phyloP scores from a whole-genome alignment of 495 filamentous ascomycete species.

The Talaromyces wortmannii region DNA sequence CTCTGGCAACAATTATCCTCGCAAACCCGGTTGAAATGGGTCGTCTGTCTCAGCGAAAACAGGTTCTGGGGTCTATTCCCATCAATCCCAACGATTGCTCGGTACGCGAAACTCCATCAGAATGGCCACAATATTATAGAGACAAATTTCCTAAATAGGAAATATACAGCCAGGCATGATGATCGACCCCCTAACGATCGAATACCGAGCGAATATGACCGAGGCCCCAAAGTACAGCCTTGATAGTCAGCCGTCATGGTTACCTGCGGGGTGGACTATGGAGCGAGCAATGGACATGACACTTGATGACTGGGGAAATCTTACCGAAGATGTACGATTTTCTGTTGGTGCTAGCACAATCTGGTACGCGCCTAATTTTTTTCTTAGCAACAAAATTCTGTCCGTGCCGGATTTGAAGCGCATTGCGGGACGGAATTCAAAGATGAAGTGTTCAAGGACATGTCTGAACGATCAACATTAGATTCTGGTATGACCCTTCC shows the following conservation, averaged over 20 bases:
- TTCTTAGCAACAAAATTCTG: background rate
- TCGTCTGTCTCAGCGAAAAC: background rate
- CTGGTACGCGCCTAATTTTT: background rate
- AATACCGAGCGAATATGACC: constrained; percentile 3
- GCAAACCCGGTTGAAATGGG: background rate
- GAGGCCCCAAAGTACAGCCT: background rate
- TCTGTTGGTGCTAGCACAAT: background rate
- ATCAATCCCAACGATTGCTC: background rate
- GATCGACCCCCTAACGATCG: background rate
- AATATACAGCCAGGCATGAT: background rate
- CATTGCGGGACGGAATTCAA: constrained; percentile 6
- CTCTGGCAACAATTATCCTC: background rate
- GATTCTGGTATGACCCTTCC: background rate
- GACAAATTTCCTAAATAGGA: too few relatives aligned
- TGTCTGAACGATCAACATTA: background rate
- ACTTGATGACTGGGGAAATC: background rate
- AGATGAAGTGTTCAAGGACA: constrained; percentile 1
- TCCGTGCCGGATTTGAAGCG: constrained; percentile 1
- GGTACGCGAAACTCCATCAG: background rate
- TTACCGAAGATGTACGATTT: constrained; percentile 1
- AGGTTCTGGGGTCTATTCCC: background rate
- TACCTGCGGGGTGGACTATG: background rate
- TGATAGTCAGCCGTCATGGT: background rate
- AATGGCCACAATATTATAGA: background rate
- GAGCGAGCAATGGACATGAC: constrained; percentile 4